Conservation (phyloP, 495 filamentous ascomycete species). For the Podospora anserina region DNA sequence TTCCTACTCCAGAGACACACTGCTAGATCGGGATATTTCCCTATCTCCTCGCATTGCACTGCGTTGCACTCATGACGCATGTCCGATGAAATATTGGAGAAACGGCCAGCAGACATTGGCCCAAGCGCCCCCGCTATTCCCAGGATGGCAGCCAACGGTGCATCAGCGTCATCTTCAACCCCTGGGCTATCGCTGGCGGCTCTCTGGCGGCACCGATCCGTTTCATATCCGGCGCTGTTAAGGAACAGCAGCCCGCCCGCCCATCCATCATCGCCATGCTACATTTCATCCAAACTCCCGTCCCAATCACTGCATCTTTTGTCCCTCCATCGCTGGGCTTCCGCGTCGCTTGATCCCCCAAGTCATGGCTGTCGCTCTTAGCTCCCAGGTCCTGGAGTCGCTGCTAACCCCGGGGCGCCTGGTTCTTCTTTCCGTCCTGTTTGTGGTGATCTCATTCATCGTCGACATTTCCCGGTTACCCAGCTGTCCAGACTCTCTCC, state of each 20-base stretch:
- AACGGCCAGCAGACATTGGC: too few relatives aligned
- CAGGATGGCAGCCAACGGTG: background rate
- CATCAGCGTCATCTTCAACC: background rate
- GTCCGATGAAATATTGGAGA: too few relatives aligned
- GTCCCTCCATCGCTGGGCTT: conserved; percentile 1
- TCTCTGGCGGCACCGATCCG: background rate
- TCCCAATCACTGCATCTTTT: background rate
- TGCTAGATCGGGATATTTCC: too few relatives aligned
- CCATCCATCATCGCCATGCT: background rate
- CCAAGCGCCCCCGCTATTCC: background rate
- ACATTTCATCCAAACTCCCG: background rate
- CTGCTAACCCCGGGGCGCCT: conserved; percentile 28
- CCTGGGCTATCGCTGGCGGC: background rate
- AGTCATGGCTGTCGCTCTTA: conserved; percentile 24
- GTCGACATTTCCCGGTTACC: conserved; percentile 35
- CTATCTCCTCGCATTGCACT: too few relatives aligned
- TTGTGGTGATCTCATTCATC: conserved; percentile 32
- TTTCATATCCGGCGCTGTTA: background rate
- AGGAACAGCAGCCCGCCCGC: background rate
- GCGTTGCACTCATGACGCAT: too few relatives aligned
- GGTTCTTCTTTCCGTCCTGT: conserved; percentile 17
- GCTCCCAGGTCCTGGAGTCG: conserved; percentile 28
- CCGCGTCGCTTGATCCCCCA: background rate
- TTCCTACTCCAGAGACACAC: too few relatives aligned
- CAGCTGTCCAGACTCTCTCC: conserved; percentile 32